Percentiles rank a stretch among this genome's conserved stretches.
Evolutionary conservation across 805 yeast genomes (phyloP).

Genomic region (Candida adriatica): DNA sequence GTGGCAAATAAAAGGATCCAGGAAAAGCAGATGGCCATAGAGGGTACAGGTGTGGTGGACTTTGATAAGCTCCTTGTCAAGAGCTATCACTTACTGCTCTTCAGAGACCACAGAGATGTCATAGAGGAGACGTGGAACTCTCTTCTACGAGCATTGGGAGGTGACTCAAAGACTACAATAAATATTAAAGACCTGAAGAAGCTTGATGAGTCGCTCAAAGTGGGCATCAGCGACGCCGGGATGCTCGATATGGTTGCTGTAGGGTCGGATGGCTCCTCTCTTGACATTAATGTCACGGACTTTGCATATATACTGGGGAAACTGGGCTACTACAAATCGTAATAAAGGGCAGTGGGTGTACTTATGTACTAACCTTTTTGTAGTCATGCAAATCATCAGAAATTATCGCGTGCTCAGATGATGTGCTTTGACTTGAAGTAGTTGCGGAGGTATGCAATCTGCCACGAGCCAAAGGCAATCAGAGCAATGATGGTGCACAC

Average conservation of each 20-base stretch:
- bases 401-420: conserved; percentile 30
- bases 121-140: conserved; percentile 38
- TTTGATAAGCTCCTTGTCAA: conserved; percentile 36
- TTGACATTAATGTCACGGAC: conserved; percentile 34
- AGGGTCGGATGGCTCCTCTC: conserved; percentile 32
- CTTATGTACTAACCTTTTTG: neutral
- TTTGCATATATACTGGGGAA: conserved; percentile 44
- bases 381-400: no score
- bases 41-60: conserved; percentile 38
- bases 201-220: conserved; percentile 26
- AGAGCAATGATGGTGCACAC: conserved; percentile 60
- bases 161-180: conserved; percentile 21
- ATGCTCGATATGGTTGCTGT: conserved; percentile 41
- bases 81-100: conserved; percentile 35
- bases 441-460: conserved; percentile 82
- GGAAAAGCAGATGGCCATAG: conserved; percentile 27
- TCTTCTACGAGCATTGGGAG: conserved; percentile 18
- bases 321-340: conserved; percentile 26
- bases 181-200: conserved; percentile 33
- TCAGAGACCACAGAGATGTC: conserved; percentile 29
- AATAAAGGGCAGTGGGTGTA: neutral
- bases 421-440: conserved; percentile 86
- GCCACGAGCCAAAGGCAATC: conserved; percentile 84
- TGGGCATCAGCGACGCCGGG: conserved; percentile 26
- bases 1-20: conserved; percentile 21